phyloP scores from a whole-genome alignment of 202 grass and related monocot species.

The Zizania palustris region DNA sequence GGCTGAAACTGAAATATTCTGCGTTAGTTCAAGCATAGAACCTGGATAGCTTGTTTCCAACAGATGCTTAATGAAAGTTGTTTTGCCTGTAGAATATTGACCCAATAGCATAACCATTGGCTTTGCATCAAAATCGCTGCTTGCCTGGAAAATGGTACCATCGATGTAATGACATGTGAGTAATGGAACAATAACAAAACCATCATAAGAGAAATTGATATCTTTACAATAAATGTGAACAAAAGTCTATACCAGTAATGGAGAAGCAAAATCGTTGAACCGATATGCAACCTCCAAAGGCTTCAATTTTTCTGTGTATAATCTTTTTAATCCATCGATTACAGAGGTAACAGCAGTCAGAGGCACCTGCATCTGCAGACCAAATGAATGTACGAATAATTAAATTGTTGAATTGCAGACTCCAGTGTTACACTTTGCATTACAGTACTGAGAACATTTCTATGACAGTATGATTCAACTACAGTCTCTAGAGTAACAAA shows the following conservation, averaged over 20 bases:
- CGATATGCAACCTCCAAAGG: conserved; percentile 74
- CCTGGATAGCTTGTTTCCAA: conserved; percentile 68
- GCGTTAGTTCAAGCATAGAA: conserved; percentile 28
- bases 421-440: not conserved
- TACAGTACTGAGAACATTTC: not conserved
- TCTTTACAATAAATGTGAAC: not conserved
- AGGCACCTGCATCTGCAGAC: conserved; percentile 51
- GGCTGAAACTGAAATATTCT: not conserved
- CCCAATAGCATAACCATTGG: conserved; percentile 85
- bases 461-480: not conserved
- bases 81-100: conserved; percentile 79
- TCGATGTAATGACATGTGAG: conserved; percentile 15
- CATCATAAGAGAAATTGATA: conserved; percentile 15
- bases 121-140: conserved; percentile 75
- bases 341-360: conserved; percentile 82
- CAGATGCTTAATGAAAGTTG: conserved; percentile 80
- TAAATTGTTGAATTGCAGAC: not conserved
- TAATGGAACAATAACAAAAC: not conserved
- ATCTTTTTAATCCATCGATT: conserved; percentile 75
- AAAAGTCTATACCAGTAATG: conserved; percentile 61
- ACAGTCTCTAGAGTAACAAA: not conserved
- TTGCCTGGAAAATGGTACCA: conserved; percentile 55
- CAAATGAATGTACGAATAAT: conserved; percentile 1
- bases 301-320: conserved; percentile 82
- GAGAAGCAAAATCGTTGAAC: conserved; percentile 73